Evolutionary conservation across 139 green algal genomes (phyloP).

Genomic region (Closterium sp.): DNA sequence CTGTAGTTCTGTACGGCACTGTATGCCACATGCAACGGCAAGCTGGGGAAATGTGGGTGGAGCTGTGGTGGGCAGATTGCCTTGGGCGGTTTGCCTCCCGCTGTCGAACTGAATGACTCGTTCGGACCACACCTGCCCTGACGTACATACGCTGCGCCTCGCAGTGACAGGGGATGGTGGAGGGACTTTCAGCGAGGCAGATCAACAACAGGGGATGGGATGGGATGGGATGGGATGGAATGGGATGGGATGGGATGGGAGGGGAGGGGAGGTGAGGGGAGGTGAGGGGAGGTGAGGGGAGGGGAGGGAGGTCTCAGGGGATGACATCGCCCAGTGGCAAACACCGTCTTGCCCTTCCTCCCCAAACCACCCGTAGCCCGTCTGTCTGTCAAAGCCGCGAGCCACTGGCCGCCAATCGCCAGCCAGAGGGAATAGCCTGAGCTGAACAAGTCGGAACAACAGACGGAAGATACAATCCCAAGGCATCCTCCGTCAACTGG

Average conservation of each 20-base stretch:
- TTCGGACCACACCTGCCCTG: background rate
- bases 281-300: background rate
- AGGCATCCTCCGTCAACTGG: background rate
- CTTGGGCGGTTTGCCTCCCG: background rate
- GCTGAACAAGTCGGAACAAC: background rate
- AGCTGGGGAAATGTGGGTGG: background rate
- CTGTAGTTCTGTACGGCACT: background rate
- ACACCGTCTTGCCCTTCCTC: background rate
- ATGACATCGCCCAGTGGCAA: background rate
- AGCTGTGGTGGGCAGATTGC: too few species aligned
- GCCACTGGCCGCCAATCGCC: background rate
- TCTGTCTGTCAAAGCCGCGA: background rate
- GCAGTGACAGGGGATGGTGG: background rate
- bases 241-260: too few species aligned
- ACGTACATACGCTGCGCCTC: background rate
- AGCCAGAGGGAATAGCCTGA: background rate
- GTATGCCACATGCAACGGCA: background rate
- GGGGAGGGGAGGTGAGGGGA: too few species aligned
- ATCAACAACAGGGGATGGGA: background rate
- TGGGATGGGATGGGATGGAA: too few species aligned
- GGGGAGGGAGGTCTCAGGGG: background rate
- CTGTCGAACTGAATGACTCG: background rate
- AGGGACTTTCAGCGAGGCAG: background rate
- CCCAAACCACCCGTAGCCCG: too few species aligned
- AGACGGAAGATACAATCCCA: background rate